These are phyloP conservation scores for Neofusicoccum ribis DNA, from an alignment of 2,329 filamentous ascomycete genomes.

Conservation along the genomic window DNA sequence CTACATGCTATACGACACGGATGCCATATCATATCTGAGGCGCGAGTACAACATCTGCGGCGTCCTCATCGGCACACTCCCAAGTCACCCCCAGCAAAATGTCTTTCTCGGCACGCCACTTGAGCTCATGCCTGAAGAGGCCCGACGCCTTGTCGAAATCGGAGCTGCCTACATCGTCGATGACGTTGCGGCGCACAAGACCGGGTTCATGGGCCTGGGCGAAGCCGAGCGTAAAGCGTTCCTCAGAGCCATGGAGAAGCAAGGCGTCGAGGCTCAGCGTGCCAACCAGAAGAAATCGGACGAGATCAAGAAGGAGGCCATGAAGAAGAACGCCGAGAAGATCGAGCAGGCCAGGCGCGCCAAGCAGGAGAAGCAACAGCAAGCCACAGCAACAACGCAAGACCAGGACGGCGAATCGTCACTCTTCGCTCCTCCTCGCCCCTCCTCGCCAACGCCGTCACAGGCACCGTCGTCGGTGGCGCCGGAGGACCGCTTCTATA, in stretches of 20 bases:
- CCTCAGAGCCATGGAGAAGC: conserved; percentile 55
- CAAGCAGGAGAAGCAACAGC: conserved; percentile 33
- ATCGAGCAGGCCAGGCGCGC: conserved; percentile 23
- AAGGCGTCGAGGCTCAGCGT: conserved; percentile 54
- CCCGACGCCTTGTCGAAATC: conserved; percentile 74
- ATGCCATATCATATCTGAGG: conserved; percentile 75
- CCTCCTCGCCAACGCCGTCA: conserved; percentile 2
- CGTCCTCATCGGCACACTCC: conserved; percentile 81
- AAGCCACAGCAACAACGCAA: conserved; percentile 28
- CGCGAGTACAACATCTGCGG: conserved; percentile 81
- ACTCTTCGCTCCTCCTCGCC: conserved; percentile 28
- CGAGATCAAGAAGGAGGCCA: conserved; percentile 32
- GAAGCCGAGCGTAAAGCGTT: conserved; percentile 63
- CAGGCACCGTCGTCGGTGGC: neutral
- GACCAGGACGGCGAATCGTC: conserved; percentile 20
- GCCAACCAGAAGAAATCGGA: conserved; percentile 52
- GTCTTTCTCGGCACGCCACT: conserved; percentile 87
- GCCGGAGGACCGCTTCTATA: conserved; percentile 30
- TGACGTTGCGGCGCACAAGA: conserved; percentile 69
- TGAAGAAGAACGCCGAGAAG: conserved; percentile 20
- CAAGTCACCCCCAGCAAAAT: conserved; percentile 92
- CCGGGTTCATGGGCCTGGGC: conserved; percentile 55
- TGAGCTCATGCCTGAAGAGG: conserved; percentile 90
- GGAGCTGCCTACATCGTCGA: conserved; percentile 78
- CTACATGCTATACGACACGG: conserved; percentile 87